Evolutionary conservation across 306 rosid species (phyloP).

Genomic region (Myrica gale): DNA sequence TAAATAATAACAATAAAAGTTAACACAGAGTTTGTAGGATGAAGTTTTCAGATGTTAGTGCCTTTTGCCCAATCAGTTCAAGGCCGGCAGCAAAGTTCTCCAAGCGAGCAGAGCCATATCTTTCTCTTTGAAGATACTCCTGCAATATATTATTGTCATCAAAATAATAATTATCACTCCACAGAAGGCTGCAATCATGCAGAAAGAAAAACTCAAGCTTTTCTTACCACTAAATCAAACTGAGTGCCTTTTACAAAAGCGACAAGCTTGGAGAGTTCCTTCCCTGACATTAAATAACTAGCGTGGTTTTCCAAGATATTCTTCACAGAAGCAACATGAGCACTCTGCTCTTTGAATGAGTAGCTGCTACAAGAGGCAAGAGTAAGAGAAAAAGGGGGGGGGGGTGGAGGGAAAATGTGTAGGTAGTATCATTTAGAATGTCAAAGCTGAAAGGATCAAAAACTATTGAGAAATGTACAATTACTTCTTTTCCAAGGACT

Average conservation of each 20-base stretch:
- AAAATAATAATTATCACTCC: conserved; percentile 25
- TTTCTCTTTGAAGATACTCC: conserved; percentile 95
- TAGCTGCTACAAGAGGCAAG: conserved; percentile 41
- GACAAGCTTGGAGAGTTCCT: conserved; percentile 95
- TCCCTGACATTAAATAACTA: conserved; percentile 87
- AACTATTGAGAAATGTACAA: conserved; percentile 15
- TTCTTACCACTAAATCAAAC: conserved; percentile 90
- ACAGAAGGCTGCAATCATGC: neutral
- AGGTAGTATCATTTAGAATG: conserved; percentile 26
- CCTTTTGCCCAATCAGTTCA: conserved; percentile 88
- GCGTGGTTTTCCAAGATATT: conserved; percentile 93
- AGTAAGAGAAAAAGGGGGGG: conserved; percentile 1
- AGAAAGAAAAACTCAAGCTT: conserved; percentile 10
- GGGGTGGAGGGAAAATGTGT: neutral
- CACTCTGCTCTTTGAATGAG: conserved; percentile 86
- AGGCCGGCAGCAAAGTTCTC: conserved; percentile 94
- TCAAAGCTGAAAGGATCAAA: conserved; percentile 13
- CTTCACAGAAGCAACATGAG: conserved; percentile 82
- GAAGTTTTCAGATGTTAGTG: conserved; percentile 23
- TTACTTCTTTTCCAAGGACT: conserved; percentile 73
- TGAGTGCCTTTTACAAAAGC: conserved; percentile 97
- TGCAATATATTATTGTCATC: conserved; percentile 35
- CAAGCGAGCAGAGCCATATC: conserved; percentile 81
- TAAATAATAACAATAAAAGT: conserved; percentile 12
- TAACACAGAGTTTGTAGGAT: neutral